Evolutionary conservation across 2,329 filamentous ascomycete genomes (phyloP).

Genomic region (Cryphonectria japonica): DNA sequence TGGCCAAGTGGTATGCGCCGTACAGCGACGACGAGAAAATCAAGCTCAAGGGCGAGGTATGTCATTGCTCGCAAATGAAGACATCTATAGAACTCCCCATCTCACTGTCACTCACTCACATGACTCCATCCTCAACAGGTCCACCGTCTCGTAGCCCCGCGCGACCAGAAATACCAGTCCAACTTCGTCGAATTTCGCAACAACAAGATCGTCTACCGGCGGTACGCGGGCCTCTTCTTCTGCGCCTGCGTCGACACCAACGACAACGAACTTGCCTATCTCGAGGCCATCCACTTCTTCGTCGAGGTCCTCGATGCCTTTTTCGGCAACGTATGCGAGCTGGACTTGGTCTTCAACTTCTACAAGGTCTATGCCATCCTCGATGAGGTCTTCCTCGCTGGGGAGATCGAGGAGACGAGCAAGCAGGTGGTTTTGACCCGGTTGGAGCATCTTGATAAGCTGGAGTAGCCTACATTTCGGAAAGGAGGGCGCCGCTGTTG

Average conservation of each 20-base stretch:
- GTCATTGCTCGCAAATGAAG: conserved; percentile 27
- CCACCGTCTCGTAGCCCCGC: conserved; percentile 94
- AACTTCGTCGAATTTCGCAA: conserved; percentile 98
- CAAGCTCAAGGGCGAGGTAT: conserved; percentile 94
- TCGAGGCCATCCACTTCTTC: conserved; percentile 99
- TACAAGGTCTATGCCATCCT: conserved; percentile 96
- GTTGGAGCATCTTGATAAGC: conserved; percentile 92
- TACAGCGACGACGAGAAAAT: conserved; percentile 99
- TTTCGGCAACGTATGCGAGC: conserved; percentile 98
- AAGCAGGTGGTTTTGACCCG: conserved; percentile 96
- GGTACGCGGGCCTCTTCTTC: conserved; percentile 98
- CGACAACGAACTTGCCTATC: conserved; percentile 95
- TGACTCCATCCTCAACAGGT: conserved; percentile 56
- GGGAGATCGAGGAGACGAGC: conserved; percentile 98
- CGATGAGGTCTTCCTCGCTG: conserved; percentile 96
- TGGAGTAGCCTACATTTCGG: conserved; percentile 65
- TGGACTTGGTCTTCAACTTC: conserved; percentile 86
- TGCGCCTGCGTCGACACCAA: conserved; percentile 99
- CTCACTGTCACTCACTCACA: background rate
- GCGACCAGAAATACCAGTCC: conserved; percentile 99
- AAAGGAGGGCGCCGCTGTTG: background rate
- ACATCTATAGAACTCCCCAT: background rate
- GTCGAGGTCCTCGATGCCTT: conserved; percentile 98
- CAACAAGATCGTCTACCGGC: conserved; percentile 95
- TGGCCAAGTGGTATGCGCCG: conserved; percentile 98